A percentile compares a stretch with the other conserved stretches of the same genome.
Conservation (phyloP, 805 yeast genomes). For the Sungouiozyma ichnusensis region DNA sequence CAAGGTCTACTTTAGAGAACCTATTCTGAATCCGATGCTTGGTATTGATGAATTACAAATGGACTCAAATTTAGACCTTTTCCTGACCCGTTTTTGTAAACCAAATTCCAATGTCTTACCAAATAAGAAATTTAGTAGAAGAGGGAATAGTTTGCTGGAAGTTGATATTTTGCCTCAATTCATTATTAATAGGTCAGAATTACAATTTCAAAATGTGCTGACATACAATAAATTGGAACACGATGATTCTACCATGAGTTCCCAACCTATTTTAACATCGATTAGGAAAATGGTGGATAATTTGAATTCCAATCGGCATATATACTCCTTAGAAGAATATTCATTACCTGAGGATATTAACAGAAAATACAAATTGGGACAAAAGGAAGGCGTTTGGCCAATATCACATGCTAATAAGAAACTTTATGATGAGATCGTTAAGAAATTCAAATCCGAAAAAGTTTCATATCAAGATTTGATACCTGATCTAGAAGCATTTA, state of each 20-base stretch:
- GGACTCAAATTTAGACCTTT: conserved; percentile 27
- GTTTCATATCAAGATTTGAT: conserved; percentile 14
- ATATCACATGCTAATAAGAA: conserved; percentile 31
- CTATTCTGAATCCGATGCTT: conserved; percentile 33
- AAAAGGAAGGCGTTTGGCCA: conserved; percentile 30
- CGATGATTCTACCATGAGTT: no score
- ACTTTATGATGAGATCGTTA: conserved; percentile 26
- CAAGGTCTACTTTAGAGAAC: conserved; percentile 45
- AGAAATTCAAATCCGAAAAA: conserved; percentile 7
- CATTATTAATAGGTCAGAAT: conserved; percentile 44
- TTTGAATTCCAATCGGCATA: conserved; percentile 39
- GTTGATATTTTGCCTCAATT: conserved; percentile 54
- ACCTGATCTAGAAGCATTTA: conserved; percentile 14
- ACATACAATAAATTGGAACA: no score
- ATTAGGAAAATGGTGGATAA: conserved; percentile 55
- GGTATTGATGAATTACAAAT: conserved; percentile 19
- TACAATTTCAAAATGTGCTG: conserved; percentile 37
- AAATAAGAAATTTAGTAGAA: conserved; percentile 32
- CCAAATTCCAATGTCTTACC: conserved; percentile 12
- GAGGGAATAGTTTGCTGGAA: conserved; percentile 58
- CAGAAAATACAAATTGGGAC: conserved; percentile 13
- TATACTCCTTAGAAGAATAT: conserved; percentile 29
- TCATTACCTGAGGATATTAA: conserved; percentile 17
- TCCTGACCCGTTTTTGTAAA: conserved; percentile 23
- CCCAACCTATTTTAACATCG: conserved; percentile 30